Evolutionary conservation across 768 basidiomycete genomes (phyloP).

Genomic region (Obba rivulosa): DNA sequence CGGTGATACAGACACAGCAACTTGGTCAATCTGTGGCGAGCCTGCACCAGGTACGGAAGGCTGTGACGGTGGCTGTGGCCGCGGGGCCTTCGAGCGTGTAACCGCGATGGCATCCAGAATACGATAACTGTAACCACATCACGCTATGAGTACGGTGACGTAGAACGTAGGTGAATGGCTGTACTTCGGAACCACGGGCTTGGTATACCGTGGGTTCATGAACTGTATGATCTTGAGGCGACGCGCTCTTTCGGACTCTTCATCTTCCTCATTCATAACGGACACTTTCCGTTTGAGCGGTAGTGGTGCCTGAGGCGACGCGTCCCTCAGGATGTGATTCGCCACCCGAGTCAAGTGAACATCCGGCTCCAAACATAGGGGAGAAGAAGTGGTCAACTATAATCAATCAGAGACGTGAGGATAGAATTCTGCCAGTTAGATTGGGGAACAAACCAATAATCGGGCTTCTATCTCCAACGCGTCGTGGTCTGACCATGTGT

Average conservation of each 20-base stretch:
- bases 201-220: conserved; percentile 60
- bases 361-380: conserved; percentile 77
- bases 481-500: conserved; percentile 65
- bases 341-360: conserved; percentile 70
- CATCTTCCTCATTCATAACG: conserved; percentile 66
- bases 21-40: not conserved
- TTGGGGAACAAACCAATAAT: conserved; percentile 49
- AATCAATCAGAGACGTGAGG: conserved; percentile 5
- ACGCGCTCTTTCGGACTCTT: conserved; percentile 69
- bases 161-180: conserved; percentile 1
- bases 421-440: conserved; percentile 3
- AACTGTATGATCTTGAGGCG: conserved; percentile 72
- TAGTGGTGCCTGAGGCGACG: conserved; percentile 64
- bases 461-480: conserved; percentile 71
- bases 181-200: conserved; percentile 17
- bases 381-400: conserved; percentile 69
- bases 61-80: not conserved
- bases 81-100: conserved; percentile 1
- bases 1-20: not conserved
- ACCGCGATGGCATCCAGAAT: conserved; percentile 45
- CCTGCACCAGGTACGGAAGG: not conserved
- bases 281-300: conserved; percentile 76
- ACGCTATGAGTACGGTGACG: conserved; percentile 1
- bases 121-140: conserved; percentile 38
- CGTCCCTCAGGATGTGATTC: conserved; percentile 68